phyloP scores from a whole-genome alignment of 352 stramenopile species.

The Globisporangium emineosum region DNA sequence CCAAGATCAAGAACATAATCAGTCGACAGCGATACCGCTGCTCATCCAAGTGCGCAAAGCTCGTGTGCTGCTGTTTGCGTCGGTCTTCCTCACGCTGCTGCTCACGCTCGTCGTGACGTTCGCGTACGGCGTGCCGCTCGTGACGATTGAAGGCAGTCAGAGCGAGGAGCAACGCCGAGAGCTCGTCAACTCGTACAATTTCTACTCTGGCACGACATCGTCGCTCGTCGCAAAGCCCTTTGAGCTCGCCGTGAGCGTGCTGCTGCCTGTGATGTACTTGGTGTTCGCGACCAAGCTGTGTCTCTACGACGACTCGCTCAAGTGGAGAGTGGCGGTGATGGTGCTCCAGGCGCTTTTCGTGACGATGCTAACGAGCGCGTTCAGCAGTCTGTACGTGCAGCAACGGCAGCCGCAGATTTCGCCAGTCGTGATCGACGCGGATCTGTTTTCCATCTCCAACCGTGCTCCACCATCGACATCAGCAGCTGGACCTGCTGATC shows the following conservation, averaged over 20 bases:
- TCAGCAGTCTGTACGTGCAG: constrained; percentile 49
- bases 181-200: constrained; percentile 46
- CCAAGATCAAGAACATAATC: not conserved
- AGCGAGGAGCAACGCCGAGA: constrained; percentile 9
- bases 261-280: constrained; percentile 42
- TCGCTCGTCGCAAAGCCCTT: constrained; percentile 37
- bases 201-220: constrained; percentile 40
- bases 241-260: constrained; percentile 31
- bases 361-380: constrained; percentile 38
- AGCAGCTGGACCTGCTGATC: not conserved
- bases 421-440: constrained; percentile 26
- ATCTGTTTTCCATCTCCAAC: constrained; percentile 21
- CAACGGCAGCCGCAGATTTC: constrained; percentile 23
- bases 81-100: constrained; percentile 20
- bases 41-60: constrained; percentile 23
- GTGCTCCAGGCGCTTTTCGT: constrained; percentile 23
- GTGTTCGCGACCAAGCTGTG: constrained; percentile 34
- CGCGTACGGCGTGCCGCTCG: constrained; percentile 23
- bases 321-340: constrained; percentile 29
- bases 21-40: constrained; percentile 22
- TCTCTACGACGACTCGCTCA: constrained; percentile 41
- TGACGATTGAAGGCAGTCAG: constrained; percentile 20
- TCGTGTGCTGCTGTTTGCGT: constrained; percentile 24
- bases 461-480: not conserved
- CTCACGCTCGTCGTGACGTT: constrained; percentile 29